Conservation (phyloP, 2,329 filamentous ascomycete genomes). For the Calonectria pseudoreteaudii region DNA sequence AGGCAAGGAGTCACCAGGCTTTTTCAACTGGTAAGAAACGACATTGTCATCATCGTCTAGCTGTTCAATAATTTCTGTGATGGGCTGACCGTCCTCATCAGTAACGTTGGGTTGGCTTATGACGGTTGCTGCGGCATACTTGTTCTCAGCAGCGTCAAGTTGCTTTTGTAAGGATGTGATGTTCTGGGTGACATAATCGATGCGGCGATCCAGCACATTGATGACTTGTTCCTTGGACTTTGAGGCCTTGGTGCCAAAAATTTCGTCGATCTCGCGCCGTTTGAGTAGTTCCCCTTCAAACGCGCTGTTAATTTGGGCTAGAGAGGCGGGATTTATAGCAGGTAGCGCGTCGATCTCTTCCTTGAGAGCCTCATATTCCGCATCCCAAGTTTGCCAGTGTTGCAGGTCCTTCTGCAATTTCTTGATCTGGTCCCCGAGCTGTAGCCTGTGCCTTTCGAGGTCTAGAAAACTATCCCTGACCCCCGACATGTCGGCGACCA, state of each 20-base stretch:
- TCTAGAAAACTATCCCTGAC: conserved; percentile 68
- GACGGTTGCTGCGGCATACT: conserved; percentile 72
- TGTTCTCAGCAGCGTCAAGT: conserved; percentile 75
- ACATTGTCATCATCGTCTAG: conserved; percentile 92
- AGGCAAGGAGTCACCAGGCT: conserved; percentile 74
- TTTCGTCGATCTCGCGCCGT: conserved; percentile 65
- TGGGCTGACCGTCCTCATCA: conserved; percentile 78
- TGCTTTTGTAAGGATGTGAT: conserved; percentile 80
- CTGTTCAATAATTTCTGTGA: conserved; percentile 93
- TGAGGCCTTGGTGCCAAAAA: conserved; percentile 49
- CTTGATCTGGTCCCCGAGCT: conserved; percentile 79
- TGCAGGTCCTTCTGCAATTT: conserved; percentile 80
- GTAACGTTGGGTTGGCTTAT: conserved; percentile 70
- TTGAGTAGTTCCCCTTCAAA: conserved; percentile 74
- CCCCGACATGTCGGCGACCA: conserved; percentile 51
- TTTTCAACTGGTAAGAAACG: conserved; percentile 73
- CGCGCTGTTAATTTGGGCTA: conserved; percentile 67
- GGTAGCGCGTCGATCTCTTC: conserved; percentile 77
- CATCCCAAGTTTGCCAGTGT: conserved; percentile 92
- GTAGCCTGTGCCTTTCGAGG: conserved; percentile 79
- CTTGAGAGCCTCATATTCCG: conserved; percentile 90
- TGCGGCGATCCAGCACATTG: conserved; percentile 73
- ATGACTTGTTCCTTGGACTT: conserved; percentile 62
- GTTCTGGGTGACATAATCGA: conserved; percentile 92
- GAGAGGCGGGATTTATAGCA: conserved; percentile 58